Base-by-base conservation (phyloP, 108 stramenopile genomes). In the Nannochloropsis gaditana region DNA sequence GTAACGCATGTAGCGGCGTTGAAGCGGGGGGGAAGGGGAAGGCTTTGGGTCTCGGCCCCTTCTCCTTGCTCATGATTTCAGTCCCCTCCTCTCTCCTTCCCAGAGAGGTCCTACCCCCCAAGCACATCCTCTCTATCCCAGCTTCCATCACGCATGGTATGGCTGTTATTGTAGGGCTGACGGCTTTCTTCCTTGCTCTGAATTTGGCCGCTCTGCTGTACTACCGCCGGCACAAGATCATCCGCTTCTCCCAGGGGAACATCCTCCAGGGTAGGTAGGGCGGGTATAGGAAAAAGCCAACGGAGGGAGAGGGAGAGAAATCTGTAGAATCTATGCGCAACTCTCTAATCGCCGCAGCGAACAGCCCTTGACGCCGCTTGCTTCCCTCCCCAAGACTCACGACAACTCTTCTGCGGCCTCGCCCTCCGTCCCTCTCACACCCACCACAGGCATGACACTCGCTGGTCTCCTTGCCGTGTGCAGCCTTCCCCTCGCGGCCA, bases 231-330 rank as follows among this genome's bases (percentile, higher is more conserved):
- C 59, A 73, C 59, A 73, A 73, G 59, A 73, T 73, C 59, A 73
- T 73, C n/a, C 59, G 59, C n/a, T 73, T 73, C 59, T 73, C 59
- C n/a, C 59, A 73, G n/a, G 59, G 59, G n/a, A 5, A 73, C n/a
- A 73, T 73, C n/a, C n/a, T 73, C 19, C 59, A 73, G n/a, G 59
- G 59, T 73, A 73, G n/a, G 59, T 19, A 4, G n/a, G 59, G 5
- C 15, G 2, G 59, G n/a, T n/a, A n/a, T n/a, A n/a, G n/a, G n/a
- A n/a, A n/a, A n/a, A n/a, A n/a, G n/a, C n/a, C n/a, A 2, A 73
- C 15, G 59, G 59, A 73, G 59, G 59, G 15, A 73, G 59, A 73
- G 3, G n/a, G 5, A n/a, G n/a, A 73, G 15, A 4, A 73, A 73
- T 19, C 2, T 15, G 59, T 73, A n/a, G 59, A 73, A n/a, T n/a